These are phyloP conservation scores for Phaeosphaeria sp. DNA, from an alignment of 2,329 filamentous ascomycete genomes.

Conservation along the genomic window DNA sequence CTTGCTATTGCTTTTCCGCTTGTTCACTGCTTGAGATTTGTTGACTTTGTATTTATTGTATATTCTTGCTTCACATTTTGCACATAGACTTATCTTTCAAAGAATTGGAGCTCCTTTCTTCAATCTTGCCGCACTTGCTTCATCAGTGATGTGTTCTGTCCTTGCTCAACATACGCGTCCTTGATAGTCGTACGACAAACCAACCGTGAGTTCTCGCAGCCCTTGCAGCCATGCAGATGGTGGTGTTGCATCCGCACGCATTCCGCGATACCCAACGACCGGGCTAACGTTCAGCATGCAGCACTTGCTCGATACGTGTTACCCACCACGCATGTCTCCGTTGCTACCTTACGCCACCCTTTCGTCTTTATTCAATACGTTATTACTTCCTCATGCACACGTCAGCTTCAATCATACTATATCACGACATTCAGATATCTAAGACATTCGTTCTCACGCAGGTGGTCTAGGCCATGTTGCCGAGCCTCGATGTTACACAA, in stretches of 20 bases:
- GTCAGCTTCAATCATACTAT: neutral
- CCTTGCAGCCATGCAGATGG: neutral
- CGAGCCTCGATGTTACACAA: neutral
- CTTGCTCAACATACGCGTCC: neutral
- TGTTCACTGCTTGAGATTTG: slow-evolving; percentile 4
- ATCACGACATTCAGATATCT: neutral
- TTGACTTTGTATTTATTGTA: slow-evolving; percentile 1
- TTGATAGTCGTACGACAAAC: neutral
- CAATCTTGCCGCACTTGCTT: neutral
- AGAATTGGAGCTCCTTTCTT: slow-evolving; percentile 3
- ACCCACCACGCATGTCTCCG: neutral
- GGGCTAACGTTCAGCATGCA: neutral
- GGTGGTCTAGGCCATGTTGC: neutral
- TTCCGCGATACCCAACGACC: neutral
- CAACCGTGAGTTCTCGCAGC: neutral
- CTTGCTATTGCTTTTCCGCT: neutral
- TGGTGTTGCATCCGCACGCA: neutral
- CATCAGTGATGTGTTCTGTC: neutral
- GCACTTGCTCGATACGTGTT: neutral
- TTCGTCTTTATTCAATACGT: neutral
- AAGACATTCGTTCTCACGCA: neutral
- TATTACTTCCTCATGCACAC: neutral
- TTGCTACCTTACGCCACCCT: neutral
- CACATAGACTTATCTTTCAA: neutral
- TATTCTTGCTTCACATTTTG: neutral